Evolutionary conservation across 2,329 filamentous ascomycete genomes (phyloP), one percentile per base, ranked within the genome.

Genomic region (Penicillium psychrosexuale): DNA sequence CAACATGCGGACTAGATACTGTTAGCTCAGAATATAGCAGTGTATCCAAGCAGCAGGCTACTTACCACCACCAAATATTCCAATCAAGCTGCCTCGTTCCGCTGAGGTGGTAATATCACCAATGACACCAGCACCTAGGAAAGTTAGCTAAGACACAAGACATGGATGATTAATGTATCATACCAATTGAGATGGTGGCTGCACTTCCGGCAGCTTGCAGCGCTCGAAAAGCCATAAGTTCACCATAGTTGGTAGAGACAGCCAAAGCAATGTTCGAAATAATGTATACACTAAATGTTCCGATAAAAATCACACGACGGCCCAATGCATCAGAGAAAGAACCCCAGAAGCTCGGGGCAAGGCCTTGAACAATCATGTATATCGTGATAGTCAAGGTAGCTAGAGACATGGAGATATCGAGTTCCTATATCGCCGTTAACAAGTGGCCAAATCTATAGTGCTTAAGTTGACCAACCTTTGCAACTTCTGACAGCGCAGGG

Each of bases 361-460:
- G 64, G 6, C 77, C 81, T 66, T 82, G 80, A 4, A 81, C 68
- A 47, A 82, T 71, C 66, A 80, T 76, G 59, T 82, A 83, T 34
- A 72, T 56, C 0, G 73, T 75, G 17, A 75, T 65, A 1, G 73
- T 74, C n/a, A 75, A 57, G 12, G 67, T 71, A 17, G 69, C 61
- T 3, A 70, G 54, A 12, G 67, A 59, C 47, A 66, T 63, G 8
- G 64, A 69, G 39, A 70, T 52, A 33, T 65, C 28, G 8, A 72
- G 55, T 19, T 68, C 57, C 53, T 64, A 28, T 13, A 42, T n/a
- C 40, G 31, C 8, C 19, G 24, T 54, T 13, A 49, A 34, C 19
- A 15, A 24, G 5, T n/a, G 30, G 2, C 9, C 15, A 13, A 8
- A 8, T 7, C 5, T 1, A 15, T 42, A 24, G 22, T 24, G 13